phyloP scores from a whole-genome alignment of 2,329 filamentous ascomycete species.

The Pleochaeta shiraiana region DNA sequence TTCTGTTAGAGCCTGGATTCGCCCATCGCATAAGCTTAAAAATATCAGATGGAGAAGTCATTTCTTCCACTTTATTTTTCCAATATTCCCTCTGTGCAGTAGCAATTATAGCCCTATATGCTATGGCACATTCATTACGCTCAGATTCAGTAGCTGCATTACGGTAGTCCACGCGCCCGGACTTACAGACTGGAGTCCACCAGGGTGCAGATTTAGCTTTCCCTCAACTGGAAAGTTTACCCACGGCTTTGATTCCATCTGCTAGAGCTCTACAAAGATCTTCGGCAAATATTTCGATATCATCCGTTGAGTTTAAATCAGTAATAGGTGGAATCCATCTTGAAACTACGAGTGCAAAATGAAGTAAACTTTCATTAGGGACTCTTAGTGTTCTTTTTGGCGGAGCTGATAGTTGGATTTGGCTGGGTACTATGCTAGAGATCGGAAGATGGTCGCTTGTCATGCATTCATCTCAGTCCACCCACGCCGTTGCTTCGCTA shows the following conservation, averaged over 20 bases:
- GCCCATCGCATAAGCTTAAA: background rate
- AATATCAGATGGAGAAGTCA: background rate
- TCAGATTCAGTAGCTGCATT: background rate
- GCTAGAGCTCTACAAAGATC: background rate
- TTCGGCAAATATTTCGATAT: background rate
- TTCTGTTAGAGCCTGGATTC: background rate
- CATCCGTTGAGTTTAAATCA: background rate
- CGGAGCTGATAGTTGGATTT: too few species aligned
- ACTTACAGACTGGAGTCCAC: background rate
- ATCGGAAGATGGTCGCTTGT: background rate
- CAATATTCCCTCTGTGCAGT: background rate
- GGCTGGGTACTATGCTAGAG: background rate
- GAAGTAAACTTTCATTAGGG: background rate
- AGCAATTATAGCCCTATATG: background rate
- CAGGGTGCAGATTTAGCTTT: background rate
- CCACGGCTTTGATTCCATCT: too few species aligned
- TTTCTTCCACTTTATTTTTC: background rate
- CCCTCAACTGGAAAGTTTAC: too few species aligned
- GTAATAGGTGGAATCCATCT: background rate
- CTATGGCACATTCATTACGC: background rate
- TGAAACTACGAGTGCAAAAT: background rate
- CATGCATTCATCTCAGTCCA: background rate
- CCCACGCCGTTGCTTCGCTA: background rate
- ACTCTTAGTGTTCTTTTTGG: background rate
- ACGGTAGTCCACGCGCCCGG: background rate